Percentiles rank a stretch among this genome's conserved stretches.
Conservation (phyloP, 2,329 filamentous ascomycete species). For the Alternaria sp. region DNA sequence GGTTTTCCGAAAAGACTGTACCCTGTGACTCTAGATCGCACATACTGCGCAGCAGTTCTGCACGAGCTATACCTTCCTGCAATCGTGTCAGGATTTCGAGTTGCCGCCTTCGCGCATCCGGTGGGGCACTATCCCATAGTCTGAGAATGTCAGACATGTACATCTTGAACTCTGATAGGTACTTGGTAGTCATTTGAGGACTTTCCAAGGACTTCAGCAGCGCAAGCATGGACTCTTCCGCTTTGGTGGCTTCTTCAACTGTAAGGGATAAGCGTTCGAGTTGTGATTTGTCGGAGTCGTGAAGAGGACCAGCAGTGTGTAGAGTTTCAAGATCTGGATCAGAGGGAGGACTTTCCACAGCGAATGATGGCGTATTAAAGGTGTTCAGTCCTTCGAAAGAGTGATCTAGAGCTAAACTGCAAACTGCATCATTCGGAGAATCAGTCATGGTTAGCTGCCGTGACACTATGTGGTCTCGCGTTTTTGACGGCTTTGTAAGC, state of each 20-base stretch:
- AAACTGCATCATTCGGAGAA: too few relatives aligned
- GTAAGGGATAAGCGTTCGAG: background rate
- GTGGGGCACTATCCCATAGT: background rate
- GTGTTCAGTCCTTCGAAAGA: too few relatives aligned
- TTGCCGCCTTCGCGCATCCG: background rate
- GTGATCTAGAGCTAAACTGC: too few relatives aligned
- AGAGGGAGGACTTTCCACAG: background rate
- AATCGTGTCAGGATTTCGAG: slow-evolving; percentile 4
- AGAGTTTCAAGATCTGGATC: background rate
- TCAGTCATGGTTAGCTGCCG: too few relatives aligned
- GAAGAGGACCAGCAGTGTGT: background rate
- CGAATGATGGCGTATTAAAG: too few relatives aligned
- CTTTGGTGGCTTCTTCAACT: background rate
- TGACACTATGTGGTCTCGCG: too few relatives aligned
- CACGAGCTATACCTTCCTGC: background rate
- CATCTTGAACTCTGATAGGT: background rate
- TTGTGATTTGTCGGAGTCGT: background rate
- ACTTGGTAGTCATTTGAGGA: slow-evolving; percentile 2
- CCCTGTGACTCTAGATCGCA: slow-evolving; percentile 6
- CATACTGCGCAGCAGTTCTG: slow-evolving; percentile 8
- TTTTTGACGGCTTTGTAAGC: too few relatives aligned
- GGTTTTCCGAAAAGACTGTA: background rate
- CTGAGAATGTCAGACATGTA: background rate
- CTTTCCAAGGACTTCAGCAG: background rate
- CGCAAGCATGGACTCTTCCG: background rate